A percentile compares a stretch with the other conserved stretches of the same genome.
phyloP scores from a whole-genome alignment of 1,284 basidiomycete genomes.

The Anthracocystis setariae region DNA sequence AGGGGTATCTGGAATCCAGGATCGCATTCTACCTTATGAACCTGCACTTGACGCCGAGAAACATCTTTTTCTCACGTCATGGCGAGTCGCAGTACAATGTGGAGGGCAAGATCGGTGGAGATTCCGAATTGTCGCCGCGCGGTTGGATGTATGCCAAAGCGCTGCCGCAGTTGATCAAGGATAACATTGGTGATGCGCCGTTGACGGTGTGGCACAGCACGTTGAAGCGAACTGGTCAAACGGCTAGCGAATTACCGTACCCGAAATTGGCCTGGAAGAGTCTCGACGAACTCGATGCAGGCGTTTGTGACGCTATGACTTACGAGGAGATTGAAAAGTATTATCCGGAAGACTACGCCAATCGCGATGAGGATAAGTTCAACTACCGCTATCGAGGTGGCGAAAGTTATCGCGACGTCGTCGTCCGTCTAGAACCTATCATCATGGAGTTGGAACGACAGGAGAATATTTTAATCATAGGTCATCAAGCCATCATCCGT shows the following conservation, averaged over 20 bases:
- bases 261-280: constrained; percentile 98
- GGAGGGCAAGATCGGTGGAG: constrained; percentile 95
- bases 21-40: constrained; percentile 99
- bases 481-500: constrained; percentile 78
- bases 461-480: constrained; percentile 95
- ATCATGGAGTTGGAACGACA: constrained; percentile 99
- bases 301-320: constrained; percentile 99
- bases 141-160: constrained; percentile 87
- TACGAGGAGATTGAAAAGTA: constrained; percentile 93
- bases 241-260: constrained; percentile 82
- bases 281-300: constrained; percentile 96
- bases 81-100: constrained; percentile 98
- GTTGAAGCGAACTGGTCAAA: constrained; percentile 89
- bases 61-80: constrained; percentile 95
- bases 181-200: constrained; percentile 88
- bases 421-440: constrained; percentile 94
- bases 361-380: constrained; percentile 98
- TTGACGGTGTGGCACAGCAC: constrained; percentile 99
- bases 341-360: constrained; percentile 99
- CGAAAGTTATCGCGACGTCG: constrained; percentile 89
- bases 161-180: constrained; percentile 85
- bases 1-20: constrained; percentile 90
- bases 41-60: constrained; percentile 92
- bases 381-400: constrained; percentile 94
- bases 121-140: constrained; percentile 83